These are phyloP conservation scores for Macaranga tanarius DNA, from an alignment of 441 rosid genomes.

Conservation along the genomic window DNA sequence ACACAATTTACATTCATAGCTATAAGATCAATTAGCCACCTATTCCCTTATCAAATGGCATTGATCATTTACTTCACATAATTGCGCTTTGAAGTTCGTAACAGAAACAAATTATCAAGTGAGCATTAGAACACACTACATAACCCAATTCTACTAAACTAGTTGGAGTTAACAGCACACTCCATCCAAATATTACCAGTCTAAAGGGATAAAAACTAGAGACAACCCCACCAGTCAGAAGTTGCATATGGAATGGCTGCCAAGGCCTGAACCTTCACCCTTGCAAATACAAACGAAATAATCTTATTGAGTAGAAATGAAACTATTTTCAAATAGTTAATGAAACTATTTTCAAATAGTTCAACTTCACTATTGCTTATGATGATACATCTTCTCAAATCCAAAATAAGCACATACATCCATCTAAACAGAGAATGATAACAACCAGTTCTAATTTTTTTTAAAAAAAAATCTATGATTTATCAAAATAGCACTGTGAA, in stretches of 20 bases:
- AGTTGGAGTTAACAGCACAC: neutral
- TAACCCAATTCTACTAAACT: slow-evolving; percentile 1
- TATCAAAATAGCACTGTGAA: neutral
- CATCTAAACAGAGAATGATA: neutral
- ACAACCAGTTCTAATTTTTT: neutral
- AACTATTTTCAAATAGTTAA: too few relatives aligned
- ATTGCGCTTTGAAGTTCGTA: neutral
- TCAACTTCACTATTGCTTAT: too few relatives aligned
- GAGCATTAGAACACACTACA: neutral
- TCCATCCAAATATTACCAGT: neutral
- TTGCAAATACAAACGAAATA: neutral
- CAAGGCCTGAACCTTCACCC: neutral
- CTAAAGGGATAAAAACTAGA: neutral
- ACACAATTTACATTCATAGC: neutral
- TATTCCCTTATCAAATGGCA: too few relatives aligned
- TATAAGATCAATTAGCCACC: too few relatives aligned
- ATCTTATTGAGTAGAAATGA: too few relatives aligned
- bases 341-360: too few relatives aligned
- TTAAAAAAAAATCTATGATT: too few relatives aligned
- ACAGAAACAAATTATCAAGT: neutral
- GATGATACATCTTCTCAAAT: too few relatives aligned
- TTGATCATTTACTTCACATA: too few relatives aligned
- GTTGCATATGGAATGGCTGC: neutral
- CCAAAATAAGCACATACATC: neutral
- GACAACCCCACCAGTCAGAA: neutral